Base-by-base conservation (phyloP, 352 stramenopile genomes). In the Phytophthora litchii region DNA sequence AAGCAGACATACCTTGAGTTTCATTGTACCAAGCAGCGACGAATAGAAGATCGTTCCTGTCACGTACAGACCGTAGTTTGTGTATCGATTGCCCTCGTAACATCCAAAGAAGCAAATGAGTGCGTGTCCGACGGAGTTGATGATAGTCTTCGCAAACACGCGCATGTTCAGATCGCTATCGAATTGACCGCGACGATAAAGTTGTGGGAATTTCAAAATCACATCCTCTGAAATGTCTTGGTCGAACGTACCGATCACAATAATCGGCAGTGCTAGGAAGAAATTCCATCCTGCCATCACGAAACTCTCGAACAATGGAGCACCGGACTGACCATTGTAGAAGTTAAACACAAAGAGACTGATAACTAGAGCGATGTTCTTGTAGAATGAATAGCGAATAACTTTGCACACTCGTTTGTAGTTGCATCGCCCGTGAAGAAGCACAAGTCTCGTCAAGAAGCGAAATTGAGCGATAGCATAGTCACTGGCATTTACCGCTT, bases 311-410 rank as follows among this genome's bases (percentile, higher is more conserved):
- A 93, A 95, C 1, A 96, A 57, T 20, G 87, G 73, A 13, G 71
- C 61, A 31, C 81, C 95, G 14, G 88, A 98, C 49, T 98, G 95
- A 13, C 92, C 94, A 64, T 94, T 97, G 72, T 84, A 97, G 38
- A 98, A 88, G 60, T 92, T 96, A 66, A 89, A 90, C 4, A 97
- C 70, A 66, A 98, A 97, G 50, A 98, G 72, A 43, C 78, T 91
- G 32, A 97, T 89, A 49, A 98, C 91, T 19, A 99, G 87, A 25
- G 96, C 80, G 52, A 98, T 95, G 81, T 99, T 99, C 77, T 99
- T 99, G 89, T 99, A 99, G 70, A 99, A 99, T 31, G 97, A 97
- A 67, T 98, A 99, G 8, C 95, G 78, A 56, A 99, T 93, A 29
- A 98, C 84, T 45, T 94, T 96, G 58, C 80, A 91, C 17, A 98